These are phyloP conservation scores for Tillandsia leiboldiana DNA, from an alignment of 176 grass and related monocot genomes.

Conservation along the genomic window DNA sequence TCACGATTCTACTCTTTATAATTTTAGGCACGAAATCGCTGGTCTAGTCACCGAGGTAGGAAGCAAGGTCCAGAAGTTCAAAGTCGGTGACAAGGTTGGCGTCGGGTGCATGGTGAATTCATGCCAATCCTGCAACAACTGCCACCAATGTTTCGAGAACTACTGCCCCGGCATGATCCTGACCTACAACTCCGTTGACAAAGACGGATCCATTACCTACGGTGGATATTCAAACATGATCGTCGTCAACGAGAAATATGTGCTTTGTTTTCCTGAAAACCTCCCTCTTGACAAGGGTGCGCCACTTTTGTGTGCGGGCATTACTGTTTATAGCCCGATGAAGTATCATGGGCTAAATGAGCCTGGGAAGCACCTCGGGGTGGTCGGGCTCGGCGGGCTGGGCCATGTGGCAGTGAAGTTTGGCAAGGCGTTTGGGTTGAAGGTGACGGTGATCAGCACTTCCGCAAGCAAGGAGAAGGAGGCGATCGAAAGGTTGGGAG, in stretches of 20 bases:
- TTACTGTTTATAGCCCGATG: conserved; percentile 64
- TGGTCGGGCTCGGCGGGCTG: conserved; percentile 51
- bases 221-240: conserved; percentile 49
- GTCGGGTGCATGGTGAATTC: conserved; percentile 57
- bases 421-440: conserved; percentile 46
- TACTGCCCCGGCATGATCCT: conserved; percentile 35
- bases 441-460: conserved; percentile 52
- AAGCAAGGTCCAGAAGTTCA: conserved; percentile 36
- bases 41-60: conserved; percentile 43
- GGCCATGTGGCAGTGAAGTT: conserved; percentile 66
- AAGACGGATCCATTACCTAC: conserved; percentile 32
- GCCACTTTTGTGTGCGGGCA: conserved; percentile 53
- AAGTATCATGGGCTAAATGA: conserved; percentile 26
- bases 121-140: conserved; percentile 41
- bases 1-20: background rate
- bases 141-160: conserved; percentile 32
- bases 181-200: conserved; percentile 49
- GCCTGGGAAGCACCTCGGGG: conserved; percentile 34
- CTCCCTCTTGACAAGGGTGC: conserved; percentile 36
- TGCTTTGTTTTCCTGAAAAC: conserved; percentile 34
- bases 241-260: conserved; percentile 31
- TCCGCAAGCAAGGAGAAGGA: conserved; percentile 38
- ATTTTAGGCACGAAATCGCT: conserved; percentile 47
- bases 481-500: conserved; percentile 36
- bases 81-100: conserved; percentile 34